phyloP scores from a whole-genome alignment of 1,284 basidiomycete species.

The Boletus smithii region DNA sequence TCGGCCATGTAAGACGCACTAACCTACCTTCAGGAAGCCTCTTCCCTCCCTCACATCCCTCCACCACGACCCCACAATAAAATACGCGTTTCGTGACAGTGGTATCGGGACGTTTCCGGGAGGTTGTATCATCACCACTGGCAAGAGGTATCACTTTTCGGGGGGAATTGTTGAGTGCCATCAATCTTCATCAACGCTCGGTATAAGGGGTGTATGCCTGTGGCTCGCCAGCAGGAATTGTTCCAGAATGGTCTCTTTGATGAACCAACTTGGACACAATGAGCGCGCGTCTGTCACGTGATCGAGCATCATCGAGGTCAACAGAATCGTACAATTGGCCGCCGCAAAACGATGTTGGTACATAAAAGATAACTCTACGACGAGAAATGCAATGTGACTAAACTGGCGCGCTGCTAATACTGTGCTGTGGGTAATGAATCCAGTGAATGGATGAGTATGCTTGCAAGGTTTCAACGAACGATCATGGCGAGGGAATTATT shows the following conservation, averaged over 20 bases:
- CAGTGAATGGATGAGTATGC: constrained; percentile 21
- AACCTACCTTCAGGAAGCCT: constrained; percentile 64
- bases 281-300: constrained; percentile 28
- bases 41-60: constrained; percentile 65
- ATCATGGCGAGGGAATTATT: constrained; percentile 5
- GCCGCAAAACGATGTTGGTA: constrained; percentile 3
- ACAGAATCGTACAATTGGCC: background rate
- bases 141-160: constrained; percentile 69
- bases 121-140: constrained; percentile 54
- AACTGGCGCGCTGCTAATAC: background rate
- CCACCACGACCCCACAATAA: constrained; percentile 78
- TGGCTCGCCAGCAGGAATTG: constrained; percentile 6
- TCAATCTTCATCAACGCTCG: constrained; percentile 27
- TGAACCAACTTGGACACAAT: constrained; percentile 3
- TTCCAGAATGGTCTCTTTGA: constrained; percentile 3
- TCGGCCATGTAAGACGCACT: background rate
- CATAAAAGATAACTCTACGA: constrained; percentile 7
- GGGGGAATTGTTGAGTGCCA: constrained; percentile 55
- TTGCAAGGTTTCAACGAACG: constrained; percentile 11
- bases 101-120: constrained; percentile 39
- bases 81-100: constrained; percentile 67
- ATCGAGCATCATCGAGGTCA: constrained; percentile 24
- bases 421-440: constrained; percentile 9
- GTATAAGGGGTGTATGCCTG: constrained; percentile 3
- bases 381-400: constrained; percentile 20